phyloP scores from a whole-genome alignment of 2,329 filamentous ascomycete genomes.

The Capronia americana region DNA sequence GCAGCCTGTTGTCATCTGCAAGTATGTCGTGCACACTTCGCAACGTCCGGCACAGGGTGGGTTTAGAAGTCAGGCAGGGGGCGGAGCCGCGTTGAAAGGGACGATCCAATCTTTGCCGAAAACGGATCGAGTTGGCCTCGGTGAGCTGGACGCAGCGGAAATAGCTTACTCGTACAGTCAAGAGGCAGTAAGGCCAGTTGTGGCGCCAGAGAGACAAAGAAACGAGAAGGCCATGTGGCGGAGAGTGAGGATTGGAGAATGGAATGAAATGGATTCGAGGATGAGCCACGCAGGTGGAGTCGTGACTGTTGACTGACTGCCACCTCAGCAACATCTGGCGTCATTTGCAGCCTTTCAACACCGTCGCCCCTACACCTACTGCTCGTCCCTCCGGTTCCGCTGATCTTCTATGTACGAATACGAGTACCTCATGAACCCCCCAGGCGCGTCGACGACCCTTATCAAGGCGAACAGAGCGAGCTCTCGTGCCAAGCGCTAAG shows the following conservation, averaged over 20 bases:
- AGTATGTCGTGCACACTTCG: constrained; percentile 35
- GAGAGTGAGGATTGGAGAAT: background rate
- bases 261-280: background rate
- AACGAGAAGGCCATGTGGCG: background rate
- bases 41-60: constrained; percentile 16
- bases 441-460: background rate
- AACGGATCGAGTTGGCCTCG: constrained; percentile 18
- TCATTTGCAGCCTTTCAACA: background rate
- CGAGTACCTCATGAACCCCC: background rate
- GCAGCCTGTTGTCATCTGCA: constrained; percentile 32
- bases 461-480: background rate
- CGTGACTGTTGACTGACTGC: background rate
- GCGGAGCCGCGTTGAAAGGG: constrained; percentile 27
- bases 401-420: background rate
- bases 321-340: background rate
- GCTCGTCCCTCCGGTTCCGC: background rate
- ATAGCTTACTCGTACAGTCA: background rate
- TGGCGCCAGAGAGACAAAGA: background rate
- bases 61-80: constrained; percentile 25
- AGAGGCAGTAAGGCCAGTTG: background rate
- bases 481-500: background rate
- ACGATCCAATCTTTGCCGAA: constrained; percentile 1
- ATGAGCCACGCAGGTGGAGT: background rate
- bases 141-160: background rate
- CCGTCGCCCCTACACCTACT: background rate